Conservation (phyloP, 2,329 filamentous ascomycete species). For the Thelonectria olida region DNA sequence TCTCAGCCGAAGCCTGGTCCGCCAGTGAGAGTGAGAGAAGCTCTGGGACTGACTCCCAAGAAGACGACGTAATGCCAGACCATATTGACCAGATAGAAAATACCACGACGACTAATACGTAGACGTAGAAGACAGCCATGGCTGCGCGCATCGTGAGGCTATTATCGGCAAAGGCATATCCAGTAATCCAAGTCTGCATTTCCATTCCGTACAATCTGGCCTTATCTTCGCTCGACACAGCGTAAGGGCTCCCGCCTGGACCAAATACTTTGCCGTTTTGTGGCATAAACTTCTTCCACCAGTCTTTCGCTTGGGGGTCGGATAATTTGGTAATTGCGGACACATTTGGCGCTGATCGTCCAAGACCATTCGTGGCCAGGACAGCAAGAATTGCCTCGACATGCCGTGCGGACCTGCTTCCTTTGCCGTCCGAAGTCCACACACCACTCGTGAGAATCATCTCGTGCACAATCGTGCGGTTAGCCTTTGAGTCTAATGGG, state of each 20-base stretch:
- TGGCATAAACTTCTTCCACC: slow-evolving; percentile 35
- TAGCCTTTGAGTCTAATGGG: slow-evolving; percentile 10
- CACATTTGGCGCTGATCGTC: slow-evolving; percentile 16
- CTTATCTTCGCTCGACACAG: slow-evolving; percentile 16
- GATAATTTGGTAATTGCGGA: slow-evolving; percentile 18
- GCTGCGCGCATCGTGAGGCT: slow-evolving; percentile 19
- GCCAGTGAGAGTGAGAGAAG: slow-evolving; percentile 11
- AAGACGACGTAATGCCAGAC: slow-evolving; percentile 16
- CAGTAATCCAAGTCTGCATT: slow-evolving; percentile 34
- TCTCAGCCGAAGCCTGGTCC: background rate
- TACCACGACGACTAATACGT: slow-evolving; percentile 3
- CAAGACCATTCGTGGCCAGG: slow-evolving; percentile 24
- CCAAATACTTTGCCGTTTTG: slow-evolving; percentile 27
- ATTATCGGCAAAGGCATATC: slow-evolving; percentile 29
- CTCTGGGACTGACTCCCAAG: slow-evolving; percentile 18
- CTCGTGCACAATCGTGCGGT: slow-evolving; percentile 26
- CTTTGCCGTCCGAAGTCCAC: slow-evolving; percentile 19
- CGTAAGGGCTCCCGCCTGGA: slow-evolving; percentile 26
- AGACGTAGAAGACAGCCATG: slow-evolving; percentile 17
- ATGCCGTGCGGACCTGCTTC: slow-evolving; percentile 19
- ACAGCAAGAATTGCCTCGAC: slow-evolving; percentile 28
- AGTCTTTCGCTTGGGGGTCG: slow-evolving; percentile 16
- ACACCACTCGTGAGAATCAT: slow-evolving; percentile 30
- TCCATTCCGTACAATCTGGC: slow-evolving; percentile 12
- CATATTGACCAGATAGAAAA: slow-evolving; percentile 21